Base-by-base conservation (phyloP, 345 rosid species). In the Anacardium occidentale region DNA sequence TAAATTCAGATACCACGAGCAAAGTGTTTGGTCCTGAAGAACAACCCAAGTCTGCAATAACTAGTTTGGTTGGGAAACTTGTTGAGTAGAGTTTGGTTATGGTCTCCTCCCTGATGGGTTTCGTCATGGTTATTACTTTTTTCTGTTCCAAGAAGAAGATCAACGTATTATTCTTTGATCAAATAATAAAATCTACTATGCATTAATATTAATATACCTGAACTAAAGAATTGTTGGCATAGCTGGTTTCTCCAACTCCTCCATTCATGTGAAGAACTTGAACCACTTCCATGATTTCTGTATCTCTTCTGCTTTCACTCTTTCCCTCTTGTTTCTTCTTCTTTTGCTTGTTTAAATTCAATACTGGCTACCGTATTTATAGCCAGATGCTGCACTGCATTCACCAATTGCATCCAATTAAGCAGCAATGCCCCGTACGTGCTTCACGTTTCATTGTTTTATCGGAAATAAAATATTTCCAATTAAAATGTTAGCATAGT, bases 31-130 rank as follows among this genome's bases (percentile, higher is more conserved):
- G 93, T 61, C 98, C 97, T 10, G 96, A 88, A 42, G 98, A 90
- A 78, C 98, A 91, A 2, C 98, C 98, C 68, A 94, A 51, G 80
- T 91, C 98, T 60, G 96, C 96, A 15, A 94, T 84, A 65, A 79
- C 76, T 56, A 94, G 29, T 40, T 78, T 85, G 40, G 74, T 74
- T 4, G 92, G 90, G 17, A 18, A 64, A 12, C 60, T 44, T 62
- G 57, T 76, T 67, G 73, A 4, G 70, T 66, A 85, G 44, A 85
- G 75, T 45, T 67, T 69, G 9, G 76, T 72, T 22, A 88, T 55
- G 29, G 88, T 86, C 47, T 82, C 85, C 65, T 87, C 81, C n/a
- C 15, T 32, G 18, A 83, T 77, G 0, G 85, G 88, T 62, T 78
- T 83, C 17, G 82, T 76, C 82, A 87, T 79, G 29, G 76, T 70